These are phyloP conservation scores for Paraurostyla sp. DNA, from an alignment of 73 alveolate species.

Conservation along the genomic window DNA sequence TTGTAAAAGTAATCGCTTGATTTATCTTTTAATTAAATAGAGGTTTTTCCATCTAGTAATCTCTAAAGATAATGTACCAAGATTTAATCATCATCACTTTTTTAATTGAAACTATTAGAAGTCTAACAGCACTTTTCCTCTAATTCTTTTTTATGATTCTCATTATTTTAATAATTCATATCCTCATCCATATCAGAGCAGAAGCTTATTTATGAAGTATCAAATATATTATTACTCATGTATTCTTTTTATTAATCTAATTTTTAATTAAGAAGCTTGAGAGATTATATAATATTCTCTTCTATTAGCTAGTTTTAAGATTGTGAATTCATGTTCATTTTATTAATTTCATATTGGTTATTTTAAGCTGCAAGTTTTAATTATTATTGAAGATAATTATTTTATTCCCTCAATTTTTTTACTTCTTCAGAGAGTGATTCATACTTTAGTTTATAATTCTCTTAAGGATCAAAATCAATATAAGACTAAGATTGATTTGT, in stretches of 20 bases:
- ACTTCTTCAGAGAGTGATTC: too few species aligned
- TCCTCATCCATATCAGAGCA: background rate
- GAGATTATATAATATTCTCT: background rate
- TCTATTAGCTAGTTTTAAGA: background rate
- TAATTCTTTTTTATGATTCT: background rate
- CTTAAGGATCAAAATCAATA: constrained; percentile 8
- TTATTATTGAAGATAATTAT: background rate
- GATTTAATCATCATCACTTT: too few species aligned
- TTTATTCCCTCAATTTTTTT: background rate
- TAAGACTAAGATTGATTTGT: constrained; percentile 7
- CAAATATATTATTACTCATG: background rate
- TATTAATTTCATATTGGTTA: background rate
- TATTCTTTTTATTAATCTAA: background rate
- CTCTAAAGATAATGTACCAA: too few species aligned
- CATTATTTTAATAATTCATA: background rate
- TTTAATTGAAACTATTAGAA: too few species aligned
- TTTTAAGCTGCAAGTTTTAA: background rate
- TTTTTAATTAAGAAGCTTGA: background rate
- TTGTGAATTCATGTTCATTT: background rate
- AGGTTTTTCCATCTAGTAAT: too few species aligned
- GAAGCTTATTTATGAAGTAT: constrained; percentile 2
- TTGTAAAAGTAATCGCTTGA: too few species aligned
- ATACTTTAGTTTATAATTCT: background rate
- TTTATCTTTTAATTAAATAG: too few species aligned
- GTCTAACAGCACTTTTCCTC: background rate